Evolutionary conservation across 257 asterid genomes (phyloP), one percentile per base, ranked within the genome.

Genomic region (Rehmannia glutinosa): DNA sequence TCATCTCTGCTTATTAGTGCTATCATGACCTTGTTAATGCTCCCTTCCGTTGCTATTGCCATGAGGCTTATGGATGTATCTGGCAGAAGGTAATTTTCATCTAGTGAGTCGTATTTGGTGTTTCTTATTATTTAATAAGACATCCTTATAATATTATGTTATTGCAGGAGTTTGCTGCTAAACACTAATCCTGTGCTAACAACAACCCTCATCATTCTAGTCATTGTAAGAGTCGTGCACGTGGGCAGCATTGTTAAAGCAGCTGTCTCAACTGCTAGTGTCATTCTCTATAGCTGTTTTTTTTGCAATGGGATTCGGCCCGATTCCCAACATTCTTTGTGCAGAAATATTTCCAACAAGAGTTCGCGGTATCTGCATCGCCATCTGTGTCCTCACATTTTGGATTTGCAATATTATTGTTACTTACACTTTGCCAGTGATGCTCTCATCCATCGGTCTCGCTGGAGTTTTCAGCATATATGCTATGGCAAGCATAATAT

Each of bases 41-140:
- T 88, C 27, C 91, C 93, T 27, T 69, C 81, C 33, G 76, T 88
- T 43, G 84, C 78, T 32, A 51, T 86, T 64, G 87, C 96, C 62
- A 88, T 88, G 96, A 83, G 86, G 73, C 86, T 88, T 36, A 78
- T 85, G 84, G 92, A 88, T 67, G 62, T 81, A 32, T 73, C 96
- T 20, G 96, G 96, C 56, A 80, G 92, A 75, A 85, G 92, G 92
- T 88, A 76, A 30, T 49, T n/a, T 33, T 25, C 32, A 5, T 68
- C 45, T 70, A 30, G 17, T 21, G 5, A 0, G 30, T 17, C n/a
- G 35, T 47, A 16, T 47, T n/a, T 13, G 9, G 5, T 4, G 5
- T 5, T 17, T 47, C n/a, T 6, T 24, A 8, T 46, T 19, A 1
- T 19, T 0, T 24, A 2, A 23, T 24, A 23, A 9, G 7, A 9